These are phyloP conservation scores for Aspergillus homomorphus DNA, from an alignment of 495 filamentous ascomycete species.

Conservation along the genomic window DNA sequence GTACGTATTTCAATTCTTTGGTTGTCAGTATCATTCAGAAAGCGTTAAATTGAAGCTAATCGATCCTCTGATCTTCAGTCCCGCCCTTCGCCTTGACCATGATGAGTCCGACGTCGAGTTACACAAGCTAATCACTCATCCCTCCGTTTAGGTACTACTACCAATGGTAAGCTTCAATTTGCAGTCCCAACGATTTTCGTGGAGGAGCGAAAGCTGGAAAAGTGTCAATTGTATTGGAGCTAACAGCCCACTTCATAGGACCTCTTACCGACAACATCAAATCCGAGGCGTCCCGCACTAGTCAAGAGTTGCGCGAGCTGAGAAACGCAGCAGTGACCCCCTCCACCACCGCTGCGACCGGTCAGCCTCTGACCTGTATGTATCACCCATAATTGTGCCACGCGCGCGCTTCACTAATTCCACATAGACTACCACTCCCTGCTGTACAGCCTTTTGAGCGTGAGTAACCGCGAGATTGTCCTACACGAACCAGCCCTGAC, in stretches of 20 bases:
- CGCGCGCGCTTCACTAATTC: conserved; percentile 15
- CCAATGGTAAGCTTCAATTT: conserved; percentile 28
- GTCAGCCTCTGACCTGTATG: conserved; percentile 81
- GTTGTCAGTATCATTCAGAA: neutral
- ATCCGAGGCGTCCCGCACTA: conserved; percentile 67
- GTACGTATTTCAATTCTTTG: conserved; percentile 28
- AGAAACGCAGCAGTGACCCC: conserved; percentile 68
- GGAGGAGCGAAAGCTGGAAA: neutral
- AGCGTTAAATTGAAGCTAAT: conserved; percentile 15
- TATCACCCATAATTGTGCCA: conserved; percentile 12
- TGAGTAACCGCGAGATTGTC: conserved; percentile 33
- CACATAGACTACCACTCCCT: conserved; percentile 82
- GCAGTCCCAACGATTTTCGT: neutral
- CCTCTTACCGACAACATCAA: conserved; percentile 76
- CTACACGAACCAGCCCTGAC: neutral
- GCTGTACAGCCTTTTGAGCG: conserved; percentile 83
- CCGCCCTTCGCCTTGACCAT: conserved; percentile 3
- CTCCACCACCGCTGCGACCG: conserved; percentile 66
- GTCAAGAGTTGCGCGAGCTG: conserved; percentile 70
- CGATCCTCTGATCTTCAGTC: conserved; percentile 6
- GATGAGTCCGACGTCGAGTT: conserved; percentile 4
- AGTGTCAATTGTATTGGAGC: conserved; percentile 20
- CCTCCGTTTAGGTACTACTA: conserved; percentile 25
- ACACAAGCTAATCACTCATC: conserved; percentile 22
- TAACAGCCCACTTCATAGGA: conserved; percentile 48